A percentile compares a stretch with the other conserved stretches of the same genome.
phyloP scores from a whole-genome alignment of 169 alveolate species.

The Theileria luwenshuni region DNA sequence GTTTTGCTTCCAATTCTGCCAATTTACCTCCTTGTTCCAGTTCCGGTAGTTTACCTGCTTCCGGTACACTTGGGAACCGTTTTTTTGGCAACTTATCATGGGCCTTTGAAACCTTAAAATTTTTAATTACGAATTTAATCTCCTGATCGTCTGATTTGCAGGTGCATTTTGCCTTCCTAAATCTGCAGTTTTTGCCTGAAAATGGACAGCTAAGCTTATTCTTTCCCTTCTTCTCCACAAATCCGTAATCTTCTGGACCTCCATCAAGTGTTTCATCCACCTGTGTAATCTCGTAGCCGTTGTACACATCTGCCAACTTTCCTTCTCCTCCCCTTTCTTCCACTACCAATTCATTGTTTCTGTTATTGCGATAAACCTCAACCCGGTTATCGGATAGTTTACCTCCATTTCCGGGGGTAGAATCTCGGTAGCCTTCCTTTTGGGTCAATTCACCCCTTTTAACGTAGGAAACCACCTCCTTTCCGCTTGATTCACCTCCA shows the following conservation, averaged over 20 bases:
- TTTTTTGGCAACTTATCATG: no score
- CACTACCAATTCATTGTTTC: no score
- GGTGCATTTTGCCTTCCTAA: constrained; percentile 8
- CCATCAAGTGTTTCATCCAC: no score
- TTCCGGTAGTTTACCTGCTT: constrained; percentile 5
- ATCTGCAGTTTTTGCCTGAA: constrained; percentile 7
- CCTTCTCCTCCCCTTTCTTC: background rate
- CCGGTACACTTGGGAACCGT: background rate
- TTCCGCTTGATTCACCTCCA: no score
- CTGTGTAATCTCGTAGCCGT: background rate
- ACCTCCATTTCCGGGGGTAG: no score
- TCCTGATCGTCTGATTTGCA: background rate
- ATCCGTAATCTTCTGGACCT: no score
- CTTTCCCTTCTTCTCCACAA: no score
- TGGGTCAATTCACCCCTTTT: constrained; percentile 1
- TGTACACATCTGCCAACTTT: background rate
- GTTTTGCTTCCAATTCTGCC: no score
- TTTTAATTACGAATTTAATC: constrained; percentile 9
- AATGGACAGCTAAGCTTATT: constrained; percentile 10
- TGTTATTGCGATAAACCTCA: no score
- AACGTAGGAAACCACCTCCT: background rate
- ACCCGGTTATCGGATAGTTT: no score
- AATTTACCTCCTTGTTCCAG: constrained; percentile 1
- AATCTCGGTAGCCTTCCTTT: no score
- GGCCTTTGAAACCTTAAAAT: no score